Evolutionary conservation across 2,329 filamentous ascomycete genomes (phyloP).

Genomic region (Penicillium italicum): DNA sequence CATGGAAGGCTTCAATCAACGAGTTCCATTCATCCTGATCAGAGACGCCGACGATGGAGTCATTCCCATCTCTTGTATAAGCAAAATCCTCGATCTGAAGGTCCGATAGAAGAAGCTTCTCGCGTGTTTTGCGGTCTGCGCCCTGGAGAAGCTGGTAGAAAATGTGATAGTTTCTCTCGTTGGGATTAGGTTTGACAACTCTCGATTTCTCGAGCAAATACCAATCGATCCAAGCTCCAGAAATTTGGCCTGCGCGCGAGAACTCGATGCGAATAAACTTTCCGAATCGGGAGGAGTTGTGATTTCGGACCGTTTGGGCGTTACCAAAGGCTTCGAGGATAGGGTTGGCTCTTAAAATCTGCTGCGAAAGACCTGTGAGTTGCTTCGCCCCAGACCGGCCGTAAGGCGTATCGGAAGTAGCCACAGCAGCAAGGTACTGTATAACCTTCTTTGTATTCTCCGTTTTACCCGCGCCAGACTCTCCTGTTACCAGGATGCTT

Average conservation of each 20-base stretch:
- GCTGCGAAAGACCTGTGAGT: constrained; percentile 85
- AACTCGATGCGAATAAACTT: constrained; percentile 99
- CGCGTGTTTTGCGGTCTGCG: constrained; percentile 68
- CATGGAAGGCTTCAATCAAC: constrained; percentile 83
- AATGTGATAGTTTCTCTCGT: constrained; percentile 93
- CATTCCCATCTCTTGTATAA: constrained; percentile 88
- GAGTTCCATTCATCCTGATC: constrained; percentile 86
- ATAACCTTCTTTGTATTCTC: constrained; percentile 99
- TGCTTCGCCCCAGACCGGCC: constrained; percentile 59
- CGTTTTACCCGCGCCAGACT: constrained; percentile 96
- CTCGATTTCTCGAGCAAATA: constrained; percentile 97
- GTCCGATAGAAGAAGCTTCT: constrained; percentile 70
- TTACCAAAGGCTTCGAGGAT: constrained; percentile 98
- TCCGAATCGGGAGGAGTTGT: constrained; percentile 96
- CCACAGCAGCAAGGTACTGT: constrained; percentile 93
- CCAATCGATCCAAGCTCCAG: constrained; percentile 97
- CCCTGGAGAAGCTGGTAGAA: constrained; percentile 95
- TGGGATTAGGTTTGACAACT: constrained; percentile 80
- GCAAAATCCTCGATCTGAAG: constrained; percentile 81
- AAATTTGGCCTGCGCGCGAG: constrained; percentile 79
- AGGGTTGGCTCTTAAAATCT: constrained; percentile 92
- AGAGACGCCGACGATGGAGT: constrained; percentile 84
- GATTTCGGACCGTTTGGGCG: constrained; percentile 94
- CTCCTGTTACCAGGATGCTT: constrained; percentile 95
- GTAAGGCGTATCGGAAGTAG: constrained; percentile 70